Evolutionary conservation across 441 rosid genomes (phyloP).

Genomic region (Adansonia grandidieri): DNA sequence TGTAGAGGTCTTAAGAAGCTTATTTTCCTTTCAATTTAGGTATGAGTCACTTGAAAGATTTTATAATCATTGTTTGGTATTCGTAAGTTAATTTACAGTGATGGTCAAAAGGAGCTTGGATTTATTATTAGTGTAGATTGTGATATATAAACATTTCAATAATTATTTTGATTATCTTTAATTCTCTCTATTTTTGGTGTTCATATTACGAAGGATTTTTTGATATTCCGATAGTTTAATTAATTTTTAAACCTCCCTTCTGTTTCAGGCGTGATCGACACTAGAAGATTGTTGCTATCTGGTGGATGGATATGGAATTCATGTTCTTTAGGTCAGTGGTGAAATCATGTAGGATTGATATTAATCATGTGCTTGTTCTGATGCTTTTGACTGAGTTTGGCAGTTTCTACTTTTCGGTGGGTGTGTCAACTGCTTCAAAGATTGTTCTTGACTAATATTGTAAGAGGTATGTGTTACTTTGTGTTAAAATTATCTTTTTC

Average conservation of each 20-base stretch:
- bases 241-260: background rate
- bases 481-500: background rate
- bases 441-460: background rate
- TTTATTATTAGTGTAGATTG: background rate
- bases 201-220: background rate
- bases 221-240: background rate
- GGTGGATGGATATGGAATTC: slow-evolving; percentile 28
- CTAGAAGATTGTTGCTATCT: slow-evolving; percentile 31
- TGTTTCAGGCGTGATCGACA: slow-evolving; percentile 59
- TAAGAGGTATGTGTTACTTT: background rate
- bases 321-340: slow-evolving; percentile 32
- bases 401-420: slow-evolving; percentile 1
- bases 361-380: background rate
- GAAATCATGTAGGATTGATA: slow-evolving; percentile 27
- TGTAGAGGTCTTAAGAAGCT: background rate
- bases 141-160: background rate
- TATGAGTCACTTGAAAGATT: background rate
- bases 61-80: too few relatives aligned
- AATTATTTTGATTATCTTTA: background rate
- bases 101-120: background rate
- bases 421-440: slow-evolving; percentile 1
- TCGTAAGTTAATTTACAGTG: background rate
- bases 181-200: background rate
- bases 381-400: background rate
- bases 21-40: background rate